Evolutionary conservation across 208 protist species (phyloP).

Genomic region (Porcisia hertigi): DNA sequence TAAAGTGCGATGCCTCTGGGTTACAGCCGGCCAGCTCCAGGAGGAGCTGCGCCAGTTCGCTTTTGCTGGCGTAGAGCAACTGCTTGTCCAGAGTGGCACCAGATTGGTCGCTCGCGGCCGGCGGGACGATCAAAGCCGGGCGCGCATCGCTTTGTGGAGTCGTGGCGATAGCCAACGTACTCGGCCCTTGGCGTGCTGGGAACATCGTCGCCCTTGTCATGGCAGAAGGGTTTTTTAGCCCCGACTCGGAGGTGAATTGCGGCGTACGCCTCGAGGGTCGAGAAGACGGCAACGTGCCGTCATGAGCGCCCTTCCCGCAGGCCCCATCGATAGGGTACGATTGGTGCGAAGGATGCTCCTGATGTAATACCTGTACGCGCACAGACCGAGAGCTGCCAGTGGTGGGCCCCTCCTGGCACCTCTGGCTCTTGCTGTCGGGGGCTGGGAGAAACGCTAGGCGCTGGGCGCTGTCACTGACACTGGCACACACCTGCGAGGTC

Average conservation of each 20-base stretch:
- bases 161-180: not conserved
- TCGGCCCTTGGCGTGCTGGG: not conserved
- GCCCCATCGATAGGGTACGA: not conserved
- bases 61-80: slow-evolving; percentile 50
- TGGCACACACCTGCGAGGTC: not conserved
- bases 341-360: slow-evolving; percentile 11
- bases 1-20: slow-evolving; percentile 61
- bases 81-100: slow-evolving; percentile 53
- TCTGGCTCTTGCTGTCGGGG: not conserved
- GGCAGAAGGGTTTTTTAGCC: not conserved
- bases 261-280: not conserved
- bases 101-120: slow-evolving; percentile 12
- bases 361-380: slow-evolving; percentile 13
- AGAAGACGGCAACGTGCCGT: not conserved
- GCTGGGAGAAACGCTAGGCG: not conserved
- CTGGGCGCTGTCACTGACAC: not conserved
- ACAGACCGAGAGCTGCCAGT: not conserved
- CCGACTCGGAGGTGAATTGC: not conserved
- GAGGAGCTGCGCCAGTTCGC: slow-evolving; percentile 72
- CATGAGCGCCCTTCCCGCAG: not conserved
- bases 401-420: not conserved
- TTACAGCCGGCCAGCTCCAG: slow-evolving; percentile 71
- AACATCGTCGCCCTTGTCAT: not conserved
- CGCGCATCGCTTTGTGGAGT: not conserved
- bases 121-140: not conserved